Evolutionary conservation across 495 filamentous ascomycete genomes (phyloP), one percentile per base, ranked within the genome.

Genomic region (Amphirosellinia nigrospora): DNA sequence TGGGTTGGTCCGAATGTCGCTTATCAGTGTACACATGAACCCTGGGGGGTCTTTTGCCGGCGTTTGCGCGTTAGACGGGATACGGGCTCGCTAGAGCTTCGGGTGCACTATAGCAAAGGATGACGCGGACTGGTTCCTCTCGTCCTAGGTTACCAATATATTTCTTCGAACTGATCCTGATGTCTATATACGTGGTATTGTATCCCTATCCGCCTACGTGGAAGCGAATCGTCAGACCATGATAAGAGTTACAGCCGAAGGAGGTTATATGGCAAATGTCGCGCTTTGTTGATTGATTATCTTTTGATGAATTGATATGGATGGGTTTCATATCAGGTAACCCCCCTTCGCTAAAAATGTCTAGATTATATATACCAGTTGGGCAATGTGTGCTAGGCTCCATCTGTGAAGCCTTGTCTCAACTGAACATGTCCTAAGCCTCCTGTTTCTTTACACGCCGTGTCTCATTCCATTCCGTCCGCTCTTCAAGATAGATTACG

Each of bases 121-220:
- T 70, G 39, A 70, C 6, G 71, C 58, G 75, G 75, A 68, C 75
- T 71, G 75, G 73, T 50, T 75, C 73, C 75, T 70, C 69, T 66
- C 8, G 63, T 72, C 70, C 65, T 59, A 34, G 10, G 36, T 26
- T 10, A 55, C 4, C 55, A 39, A 66, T 55, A 16, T 26, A 38
- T 63, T 48, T 28, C 15, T 30, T 26, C 4, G 21, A 58, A 11
- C 8, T 36, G 10, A 11, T 36, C 38, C n/a, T 34, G n/a, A 21
- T 8, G 11, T n/a, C 19, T 32, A 58, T 34, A 36, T 19, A n/a
- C 30, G 16, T 34, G 1, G 55, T 36, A 1, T 32, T 3, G 28
- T 19, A 8, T 34, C n/a, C 5, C 6, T 52, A 26, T 52, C 21
- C 19, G 36, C 16, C 4, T 21, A 36, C 5, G 13, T 30, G 4